Evolutionary conservation across 495 filamentous ascomycete species (phyloP).

Genomic region (Penicillium turbatum): DNA sequence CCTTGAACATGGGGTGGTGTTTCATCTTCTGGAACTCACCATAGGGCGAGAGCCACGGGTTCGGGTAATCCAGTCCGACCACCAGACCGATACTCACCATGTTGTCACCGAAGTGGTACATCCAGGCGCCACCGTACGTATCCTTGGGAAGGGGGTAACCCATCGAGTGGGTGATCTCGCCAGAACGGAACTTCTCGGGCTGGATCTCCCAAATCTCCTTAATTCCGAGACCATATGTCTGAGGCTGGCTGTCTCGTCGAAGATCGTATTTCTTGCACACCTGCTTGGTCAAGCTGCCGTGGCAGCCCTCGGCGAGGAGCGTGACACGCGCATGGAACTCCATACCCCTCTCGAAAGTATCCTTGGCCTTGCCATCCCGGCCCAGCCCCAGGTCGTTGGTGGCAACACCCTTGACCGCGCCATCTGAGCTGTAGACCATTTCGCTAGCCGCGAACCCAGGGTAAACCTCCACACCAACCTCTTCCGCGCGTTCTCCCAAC

Average conservation of each 20-base stretch:
- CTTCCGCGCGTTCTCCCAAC: conserved; percentile 91
- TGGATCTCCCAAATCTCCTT: conserved; percentile 98
- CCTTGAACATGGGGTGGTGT: conserved; percentile 83
- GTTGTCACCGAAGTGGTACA: conserved; percentile 99
- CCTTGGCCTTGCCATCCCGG: conserved; percentile 77
- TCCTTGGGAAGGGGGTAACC: conserved; percentile 85
- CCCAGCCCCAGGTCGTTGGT: conserved; percentile 91
- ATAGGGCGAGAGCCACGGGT: conserved; percentile 95
- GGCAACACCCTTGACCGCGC: conserved; percentile 88
- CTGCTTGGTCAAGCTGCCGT: conserved; percentile 94
- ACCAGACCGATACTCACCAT: conserved; percentile 92
- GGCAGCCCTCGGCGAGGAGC: conserved; percentile 93
- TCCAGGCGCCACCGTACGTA: conserved; percentile 94
- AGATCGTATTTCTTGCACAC: conserved; percentile 94
- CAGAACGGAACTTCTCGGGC: conserved; percentile 86
- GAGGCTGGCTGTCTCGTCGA: conserved; percentile 79
- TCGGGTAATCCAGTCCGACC: conserved; percentile 91
- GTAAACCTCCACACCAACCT: conserved; percentile 97
- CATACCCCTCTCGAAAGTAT: conserved; percentile 94
- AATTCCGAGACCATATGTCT: conserved; percentile 90
- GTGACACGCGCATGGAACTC: conserved; percentile 95
- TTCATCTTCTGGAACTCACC: conserved; percentile 98
- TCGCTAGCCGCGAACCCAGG: conserved; percentile 94
- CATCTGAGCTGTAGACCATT: conserved; percentile 80
- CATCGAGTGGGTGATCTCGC: conserved; percentile 85